A percentile compares a stretch with the other conserved stretches of the same genome.
Conservation (phyloP, 257 asterid genomes). For the Ilex aquifolium region DNA sequence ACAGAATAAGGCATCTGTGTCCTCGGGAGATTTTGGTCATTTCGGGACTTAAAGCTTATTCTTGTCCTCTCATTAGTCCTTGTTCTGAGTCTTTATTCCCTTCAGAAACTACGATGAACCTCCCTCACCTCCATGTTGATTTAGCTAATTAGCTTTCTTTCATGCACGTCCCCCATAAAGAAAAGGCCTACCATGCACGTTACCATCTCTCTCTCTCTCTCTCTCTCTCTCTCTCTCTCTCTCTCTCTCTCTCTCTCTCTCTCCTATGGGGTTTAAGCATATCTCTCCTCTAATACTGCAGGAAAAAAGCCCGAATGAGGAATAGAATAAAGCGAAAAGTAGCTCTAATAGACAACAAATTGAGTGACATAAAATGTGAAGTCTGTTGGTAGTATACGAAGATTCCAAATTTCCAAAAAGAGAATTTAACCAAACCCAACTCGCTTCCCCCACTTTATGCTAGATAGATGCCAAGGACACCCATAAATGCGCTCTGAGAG, state of each 20-base stretch:
- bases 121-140: constrained; percentile 7
- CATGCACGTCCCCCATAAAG: constrained; percentile 19
- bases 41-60: constrained; percentile 24
- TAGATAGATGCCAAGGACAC: too few species aligned
- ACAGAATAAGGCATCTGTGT: too few species aligned
- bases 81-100: constrained; percentile 17
- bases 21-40: constrained; percentile 22
- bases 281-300: background rate
- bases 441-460: too few species aligned
- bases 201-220: constrained; percentile 7
- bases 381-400: too few species aligned
- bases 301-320: too few species aligned
- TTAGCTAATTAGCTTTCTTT: constrained; percentile 6
- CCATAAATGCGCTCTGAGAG: too few species aligned
- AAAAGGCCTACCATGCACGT: constrained; percentile 20
- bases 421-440: background rate
- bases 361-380: too few species aligned
- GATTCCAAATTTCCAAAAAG: background rate
- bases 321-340: too few species aligned
- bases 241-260: background rate
- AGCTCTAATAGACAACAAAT: too few species aligned
- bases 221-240: too few species aligned
- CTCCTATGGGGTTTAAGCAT: background rate
- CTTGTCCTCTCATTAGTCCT: constrained; percentile 26
- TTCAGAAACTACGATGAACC: constrained; percentile 18